Evolutionary conservation across 1,284 basidiomycete genomes (phyloP), one percentile per base, ranked within the genome.

Genomic region (Phylloboletellus chloephorus): DNA sequence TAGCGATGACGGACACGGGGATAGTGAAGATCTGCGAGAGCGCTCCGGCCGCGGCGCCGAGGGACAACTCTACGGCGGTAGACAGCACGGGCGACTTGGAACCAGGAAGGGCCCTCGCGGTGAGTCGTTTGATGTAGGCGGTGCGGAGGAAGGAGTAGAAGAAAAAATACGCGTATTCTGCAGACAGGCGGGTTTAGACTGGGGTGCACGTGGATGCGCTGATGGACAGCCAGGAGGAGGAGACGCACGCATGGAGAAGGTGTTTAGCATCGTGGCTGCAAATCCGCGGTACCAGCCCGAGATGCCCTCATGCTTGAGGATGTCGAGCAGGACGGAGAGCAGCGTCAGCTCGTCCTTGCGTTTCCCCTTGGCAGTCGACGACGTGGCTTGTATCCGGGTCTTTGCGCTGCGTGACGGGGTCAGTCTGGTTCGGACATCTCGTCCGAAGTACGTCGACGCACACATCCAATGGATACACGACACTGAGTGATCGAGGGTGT

Each of bases 91-190:
- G 72, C 0, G 74, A 46, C 50, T 78, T 79, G 13, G 74, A 67
- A 7, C 82, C 78, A 2, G 73, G 53, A 1, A 80, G 74, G 1
- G 78, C 67, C 40, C 71, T 76, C 13, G 72, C 65, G 4, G 71
- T 65, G 24, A 84, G 61, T 20, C 90, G 79, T 55, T 78, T 80
- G 52, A 84, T 78, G 65, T 94, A 94, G 6, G 88, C 75, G 16
- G 74, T 80, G 50, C 92, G 79, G 20, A 98, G 88, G 61, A 91
- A 74, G 19, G 92, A 88, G 67, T 98, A 98, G 74, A 96, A 98
- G 76, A 97, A 98, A 73, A 98, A 99, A 71, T 98, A 99, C 15
- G 96, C 94, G 60, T 95, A 97, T 78, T 96, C 95, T 96, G 4
- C 20, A n/a, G 41, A 19, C 10, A 24, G 25, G 9, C 33, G 34